Evolutionary conservation across 441 rosid genomes (phyloP).

Genomic region (Populus hybrid): DNA sequence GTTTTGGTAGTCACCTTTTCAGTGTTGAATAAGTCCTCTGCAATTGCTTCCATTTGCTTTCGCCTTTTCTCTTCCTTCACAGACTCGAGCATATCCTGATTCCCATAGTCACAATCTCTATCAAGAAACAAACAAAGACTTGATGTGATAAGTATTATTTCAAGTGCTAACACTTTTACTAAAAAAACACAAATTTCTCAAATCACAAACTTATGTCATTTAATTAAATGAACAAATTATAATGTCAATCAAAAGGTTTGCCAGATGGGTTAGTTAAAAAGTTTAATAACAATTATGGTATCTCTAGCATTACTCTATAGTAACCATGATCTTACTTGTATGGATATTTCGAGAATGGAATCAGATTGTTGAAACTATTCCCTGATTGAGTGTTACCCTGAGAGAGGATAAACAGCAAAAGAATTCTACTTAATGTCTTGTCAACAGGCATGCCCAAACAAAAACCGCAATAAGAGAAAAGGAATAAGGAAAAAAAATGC

Average conservation of each 20-base stretch:
- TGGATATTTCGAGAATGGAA: constrained; percentile 87
- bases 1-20: constrained; percentile 49
- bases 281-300: not conserved
- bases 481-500: not conserved
- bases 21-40: constrained; percentile 76
- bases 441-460: not conserved
- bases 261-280: not conserved
- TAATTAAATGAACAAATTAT: not conserved
- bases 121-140: constrained; percentile 12
- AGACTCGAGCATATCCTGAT: constrained; percentile 45
- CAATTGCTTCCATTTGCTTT: constrained; percentile 84
- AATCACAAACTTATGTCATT: not conserved
- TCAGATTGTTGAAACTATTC: constrained; percentile 79
- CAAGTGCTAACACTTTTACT: not conserved
- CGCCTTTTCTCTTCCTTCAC: constrained; percentile 81
- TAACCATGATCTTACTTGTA: constrained; percentile 56
- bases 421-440: not conserved
- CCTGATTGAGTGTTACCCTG: constrained; percentile 67
- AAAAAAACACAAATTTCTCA: not conserved
- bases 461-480: not conserved
- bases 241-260: no score
- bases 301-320: not conserved
- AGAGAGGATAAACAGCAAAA: not conserved
- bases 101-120: constrained; percentile 55
- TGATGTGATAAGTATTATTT: not conserved